A percentile compares a stretch with the other conserved stretches of the same genome.
These are phyloP conservation scores for Flaveria ramosissima DNA, from an alignment of 129 eudicot species.

Conservation along the genomic window DNA sequence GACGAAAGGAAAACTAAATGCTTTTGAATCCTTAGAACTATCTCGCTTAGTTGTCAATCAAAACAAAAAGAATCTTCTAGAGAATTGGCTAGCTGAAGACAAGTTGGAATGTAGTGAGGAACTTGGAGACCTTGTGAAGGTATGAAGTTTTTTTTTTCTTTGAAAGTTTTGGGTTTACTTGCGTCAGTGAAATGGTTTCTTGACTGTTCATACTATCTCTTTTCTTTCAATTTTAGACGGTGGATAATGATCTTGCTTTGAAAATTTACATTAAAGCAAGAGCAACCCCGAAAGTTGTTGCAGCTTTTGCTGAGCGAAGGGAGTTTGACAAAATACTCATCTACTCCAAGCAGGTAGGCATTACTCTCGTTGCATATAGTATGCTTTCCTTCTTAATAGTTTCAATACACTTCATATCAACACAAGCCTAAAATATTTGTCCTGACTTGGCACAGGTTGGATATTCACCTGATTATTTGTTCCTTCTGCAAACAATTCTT, in stretches of 20 bases:
- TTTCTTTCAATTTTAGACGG: constrained; percentile 57
- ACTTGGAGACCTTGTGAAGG: constrained; percentile 99
- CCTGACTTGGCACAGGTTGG: constrained; percentile 71
- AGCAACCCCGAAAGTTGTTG: constrained; percentile 99
- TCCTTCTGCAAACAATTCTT: constrained; percentile 97
- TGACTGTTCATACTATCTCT: constrained; percentile 8
- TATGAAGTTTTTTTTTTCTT: constrained; percentile 12
- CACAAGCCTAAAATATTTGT: not conserved
- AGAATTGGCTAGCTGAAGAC: constrained; percentile 99
- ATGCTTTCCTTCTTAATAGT: not conserved
- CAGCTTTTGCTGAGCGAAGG: constrained; percentile 99
- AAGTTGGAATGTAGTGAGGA: constrained; percentile 98
- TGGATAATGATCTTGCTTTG: constrained; percentile 93
- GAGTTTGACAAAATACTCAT: constrained; percentile 96
- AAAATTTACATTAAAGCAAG: constrained; percentile 97
- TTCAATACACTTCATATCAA: not conserved
- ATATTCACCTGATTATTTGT: constrained; percentile 95
- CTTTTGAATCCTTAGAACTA: constrained; percentile 95
- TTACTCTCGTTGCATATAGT: not conserved
- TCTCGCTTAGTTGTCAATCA: constrained; percentile 98
- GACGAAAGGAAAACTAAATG: constrained; percentile 93
- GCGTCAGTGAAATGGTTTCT: not conserved
- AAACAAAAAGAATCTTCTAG: constrained; percentile 92
- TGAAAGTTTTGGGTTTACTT: constrained; percentile 16
- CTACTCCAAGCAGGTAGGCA: constrained; percentile 89